phyloP scores from a whole-genome alignment of 805 yeast genomes.

The Candida maris region DNA sequence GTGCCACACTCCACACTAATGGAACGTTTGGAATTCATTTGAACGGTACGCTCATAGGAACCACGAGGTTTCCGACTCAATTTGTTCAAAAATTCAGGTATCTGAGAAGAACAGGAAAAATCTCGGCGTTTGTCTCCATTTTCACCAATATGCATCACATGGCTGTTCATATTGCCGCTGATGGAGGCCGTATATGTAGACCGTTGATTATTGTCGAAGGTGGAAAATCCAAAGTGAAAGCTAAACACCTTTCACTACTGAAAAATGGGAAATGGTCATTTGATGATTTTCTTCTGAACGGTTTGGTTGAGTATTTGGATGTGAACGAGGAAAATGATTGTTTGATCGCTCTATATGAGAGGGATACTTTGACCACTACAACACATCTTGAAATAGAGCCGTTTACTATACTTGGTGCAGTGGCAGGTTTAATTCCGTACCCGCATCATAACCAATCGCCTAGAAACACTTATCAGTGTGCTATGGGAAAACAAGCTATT shows the following conservation, averaged over 20 bases:
- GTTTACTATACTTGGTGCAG: slow-evolving; percentile 87
- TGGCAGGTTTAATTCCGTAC: slow-evolving; percentile 87
- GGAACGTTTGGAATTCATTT: slow-evolving; percentile 84
- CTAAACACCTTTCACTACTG: slow-evolving; percentile 62
- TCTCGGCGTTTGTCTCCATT: slow-evolving; percentile 88
- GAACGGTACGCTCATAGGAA: slow-evolving; percentile 92
- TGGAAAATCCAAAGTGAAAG: slow-evolving; percentile 66
- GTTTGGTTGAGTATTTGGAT: slow-evolving; percentile 91
- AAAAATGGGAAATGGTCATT: slow-evolving; percentile 73
- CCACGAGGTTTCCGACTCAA: slow-evolving; percentile 79
- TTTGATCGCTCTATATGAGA: slow-evolving; percentile 84
- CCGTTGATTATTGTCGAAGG: slow-evolving; percentile 86
- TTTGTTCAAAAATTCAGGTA: slow-evolving; percentile 77
- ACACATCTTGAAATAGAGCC: slow-evolving; percentile 97
- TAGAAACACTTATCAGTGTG: slow-evolving; percentile 89
- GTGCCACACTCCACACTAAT: slow-evolving; percentile 70
- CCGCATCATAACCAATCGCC: slow-evolving; percentile 94
- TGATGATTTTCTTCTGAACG: slow-evolving; percentile 82
- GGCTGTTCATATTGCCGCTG: slow-evolving; percentile 97
- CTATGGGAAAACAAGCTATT: slow-evolving; percentile 99
- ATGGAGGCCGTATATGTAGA: slow-evolving; percentile 97
- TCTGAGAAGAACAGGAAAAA: slow-evolving; percentile 77
- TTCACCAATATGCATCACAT: slow-evolving; percentile 84
- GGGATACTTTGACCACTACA: slow-evolving; percentile 49
- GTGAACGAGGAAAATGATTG: slow-evolving; percentile 97